Evolutionary conservation across 345 rosid species (phyloP).

Genomic region (Noccaea bulbosa): DNA sequence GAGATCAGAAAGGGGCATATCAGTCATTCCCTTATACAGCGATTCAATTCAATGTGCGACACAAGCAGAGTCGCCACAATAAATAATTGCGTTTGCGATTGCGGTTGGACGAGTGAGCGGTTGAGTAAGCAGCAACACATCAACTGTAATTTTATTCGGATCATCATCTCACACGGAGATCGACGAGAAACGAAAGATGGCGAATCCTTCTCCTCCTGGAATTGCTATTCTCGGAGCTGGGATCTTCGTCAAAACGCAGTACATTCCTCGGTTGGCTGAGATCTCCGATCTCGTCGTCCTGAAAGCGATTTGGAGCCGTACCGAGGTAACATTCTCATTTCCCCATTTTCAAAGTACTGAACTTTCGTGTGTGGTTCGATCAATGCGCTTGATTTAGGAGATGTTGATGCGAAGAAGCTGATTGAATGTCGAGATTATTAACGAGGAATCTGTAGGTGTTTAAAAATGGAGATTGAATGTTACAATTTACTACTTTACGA

Average conservation of each 20-base stretch:
- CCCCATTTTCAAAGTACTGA: not conserved
- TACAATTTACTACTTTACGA: not conserved
- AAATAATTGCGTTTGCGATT: not conserved
- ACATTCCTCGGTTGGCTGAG: slow-evolving; percentile 84
- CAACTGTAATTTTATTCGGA: slow-evolving; percentile 13
- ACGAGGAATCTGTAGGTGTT: slow-evolving; percentile 20
- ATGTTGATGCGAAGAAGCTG: not conserved
- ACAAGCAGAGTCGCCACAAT: too few relatives aligned
- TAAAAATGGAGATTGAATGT: not conserved
- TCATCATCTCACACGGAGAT: slow-evolving; percentile 14
- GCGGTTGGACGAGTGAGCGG: not conserved
- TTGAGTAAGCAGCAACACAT: slow-evolving; percentile 21
- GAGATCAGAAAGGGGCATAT: slow-evolving; percentile 16
- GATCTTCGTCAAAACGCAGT: slow-evolving; percentile 86
- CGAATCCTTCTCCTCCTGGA: slow-evolving; percentile 50
- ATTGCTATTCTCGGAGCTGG: slow-evolving; percentile 91
- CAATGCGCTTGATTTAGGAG: slow-evolving; percentile 12
- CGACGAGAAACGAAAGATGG: slow-evolving; percentile 46
- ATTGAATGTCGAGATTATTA: not conserved
- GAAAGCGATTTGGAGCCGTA: slow-evolving; percentile 87
- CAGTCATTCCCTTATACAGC: not conserved
- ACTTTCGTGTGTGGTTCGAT: not conserved
- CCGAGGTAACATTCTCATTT: slow-evolving; percentile 54
- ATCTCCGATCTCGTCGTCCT: slow-evolving; percentile 73
- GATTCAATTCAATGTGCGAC: not conserved